phyloP scores from a whole-genome alignment of 192 early-diverging fungal genomes.

The Pilaira anomala region DNA sequence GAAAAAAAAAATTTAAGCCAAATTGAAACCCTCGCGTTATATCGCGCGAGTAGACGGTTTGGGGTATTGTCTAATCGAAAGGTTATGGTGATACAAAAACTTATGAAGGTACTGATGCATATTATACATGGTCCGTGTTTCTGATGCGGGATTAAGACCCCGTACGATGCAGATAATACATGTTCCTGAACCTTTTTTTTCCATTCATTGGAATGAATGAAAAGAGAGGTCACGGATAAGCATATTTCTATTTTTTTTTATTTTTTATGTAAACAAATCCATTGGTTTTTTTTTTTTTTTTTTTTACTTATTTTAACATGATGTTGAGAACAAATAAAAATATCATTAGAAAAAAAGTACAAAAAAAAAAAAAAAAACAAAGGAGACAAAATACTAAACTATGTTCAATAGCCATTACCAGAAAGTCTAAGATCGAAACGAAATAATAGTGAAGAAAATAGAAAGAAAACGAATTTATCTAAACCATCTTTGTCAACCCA shows the following conservation, averaged over 20 bases:
- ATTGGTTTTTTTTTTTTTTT: background rate
- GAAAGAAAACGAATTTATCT: background rate
- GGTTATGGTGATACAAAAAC: background rate
- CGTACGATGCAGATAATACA: conserved; percentile 19
- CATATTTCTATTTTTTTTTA: too few species aligned
- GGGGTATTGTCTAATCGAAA: too few species aligned
- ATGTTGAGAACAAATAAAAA: background rate
- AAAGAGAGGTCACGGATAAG: too few species aligned
- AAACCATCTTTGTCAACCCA: background rate
- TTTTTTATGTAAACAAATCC: background rate
- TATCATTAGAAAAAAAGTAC: background rate
- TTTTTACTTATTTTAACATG: background rate
- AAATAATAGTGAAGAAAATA: background rate
- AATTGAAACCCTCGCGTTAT: too few species aligned
- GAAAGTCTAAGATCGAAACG: too few species aligned
- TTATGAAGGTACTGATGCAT: conserved; percentile 15
- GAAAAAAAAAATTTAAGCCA: too few species aligned
- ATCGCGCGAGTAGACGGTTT: too few species aligned
- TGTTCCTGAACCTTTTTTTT: conserved; percentile 16
- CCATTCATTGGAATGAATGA: background rate
- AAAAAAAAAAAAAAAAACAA: too few species aligned
- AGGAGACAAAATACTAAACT: too few species aligned
- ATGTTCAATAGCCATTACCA: too few species aligned
- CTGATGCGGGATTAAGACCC: conserved; percentile 22
- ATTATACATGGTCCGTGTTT: conserved; percentile 17